A percentile compares a stretch with the other conserved stretches of the same genome.
Evolutionary conservation across 352 stramenopile genomes (phyloP).

Genomic region (Saprolegnia diclina): DNA sequence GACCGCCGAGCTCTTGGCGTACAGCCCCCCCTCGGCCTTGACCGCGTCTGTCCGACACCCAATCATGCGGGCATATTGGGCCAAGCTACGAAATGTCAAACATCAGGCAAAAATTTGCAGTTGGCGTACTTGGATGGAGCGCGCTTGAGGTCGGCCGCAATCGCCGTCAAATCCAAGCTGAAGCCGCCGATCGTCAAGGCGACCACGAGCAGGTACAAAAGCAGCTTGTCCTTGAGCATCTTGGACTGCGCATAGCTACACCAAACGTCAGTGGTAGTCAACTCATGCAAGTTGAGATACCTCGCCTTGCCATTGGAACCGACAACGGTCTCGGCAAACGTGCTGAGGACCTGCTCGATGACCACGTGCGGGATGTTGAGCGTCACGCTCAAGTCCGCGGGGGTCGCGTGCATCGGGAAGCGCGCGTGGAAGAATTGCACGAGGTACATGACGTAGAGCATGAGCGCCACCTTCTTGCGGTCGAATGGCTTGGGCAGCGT

Average conservation of each 20-base stretch:
- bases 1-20: conserved; percentile 33
- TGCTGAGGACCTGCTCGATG: conserved; percentile 53
- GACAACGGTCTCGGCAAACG: conserved; percentile 67
- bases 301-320: conserved; percentile 45
- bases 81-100: conserved; percentile 30
- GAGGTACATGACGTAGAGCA: conserved; percentile 72
- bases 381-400: conserved; percentile 63
- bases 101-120: conserved; percentile 5
- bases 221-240: conserved; percentile 73
- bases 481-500: conserved; percentile 64
- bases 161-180: conserved; percentile 65
- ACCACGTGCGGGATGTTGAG: conserved; percentile 69
- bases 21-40: conserved; percentile 45
- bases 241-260: conserved; percentile 63
- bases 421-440: conserved; percentile 55
- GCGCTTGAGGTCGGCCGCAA: conserved; percentile 64
- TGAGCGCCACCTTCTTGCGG: conserved; percentile 53
- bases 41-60: conserved; percentile 65
- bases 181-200: conserved; percentile 70
- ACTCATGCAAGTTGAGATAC: background rate
- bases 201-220: conserved; percentile 67
- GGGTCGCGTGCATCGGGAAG: conserved; percentile 37
- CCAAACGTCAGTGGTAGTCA: no score
- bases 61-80: conserved; percentile 63
- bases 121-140: conserved; percentile 36